Evolutionary conservation across 257 asterid species (phyloP), one percentile per base, ranked within the genome.

Genomic region (Oldenlandia corymbosa): DNA sequence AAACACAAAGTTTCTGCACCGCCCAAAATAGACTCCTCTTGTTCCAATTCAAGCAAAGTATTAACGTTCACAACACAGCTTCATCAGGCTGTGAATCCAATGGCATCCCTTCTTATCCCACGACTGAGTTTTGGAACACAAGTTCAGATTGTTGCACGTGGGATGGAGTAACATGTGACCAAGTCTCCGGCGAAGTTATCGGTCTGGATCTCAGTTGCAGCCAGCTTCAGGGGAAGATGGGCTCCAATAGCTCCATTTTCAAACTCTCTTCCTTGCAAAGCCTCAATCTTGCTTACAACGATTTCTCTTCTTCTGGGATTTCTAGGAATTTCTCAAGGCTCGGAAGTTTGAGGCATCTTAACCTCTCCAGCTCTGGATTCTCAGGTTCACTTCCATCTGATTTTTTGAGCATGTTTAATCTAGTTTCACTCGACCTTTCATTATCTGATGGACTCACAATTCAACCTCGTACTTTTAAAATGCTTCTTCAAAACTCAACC

Each of bases 401-500:
- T 18, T 62, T 75, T 27, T 62, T 69, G 43, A 5, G 51, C 11
- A 54, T 69, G 36, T 51, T 60, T 43, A 62, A 62, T 32, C 39
- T 70, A 10, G 3, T 53, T 61, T 58, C 58, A 3, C 77, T 71
- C 43, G 63, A 20, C 58, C 63, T 74, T 43, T 58, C 68, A 1
- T 0, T 2, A 5, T 58, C 32, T 48, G 31, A 13, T 32, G 68
- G 24, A 39, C 32, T 69, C 24, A 57, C 10, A 62, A 54, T 75
- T 45, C 67, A 45, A 21, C 73, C 74, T 8, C 50, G 18, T 3
- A 55, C 41, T 47, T 76, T 76, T 49, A 54, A 61, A 45, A 53
- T 69, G 50, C 68, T 76, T 32, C 73, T 76, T 61, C 78, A 60
- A 36, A 76, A 76, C 53, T 46, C 67, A 10, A 68, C 75, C 18